These are phyloP conservation scores for Sclerotinia trifoliorum DNA, from an alignment of 2,329 filamentous ascomycete species.

Conservation along the genomic window DNA sequence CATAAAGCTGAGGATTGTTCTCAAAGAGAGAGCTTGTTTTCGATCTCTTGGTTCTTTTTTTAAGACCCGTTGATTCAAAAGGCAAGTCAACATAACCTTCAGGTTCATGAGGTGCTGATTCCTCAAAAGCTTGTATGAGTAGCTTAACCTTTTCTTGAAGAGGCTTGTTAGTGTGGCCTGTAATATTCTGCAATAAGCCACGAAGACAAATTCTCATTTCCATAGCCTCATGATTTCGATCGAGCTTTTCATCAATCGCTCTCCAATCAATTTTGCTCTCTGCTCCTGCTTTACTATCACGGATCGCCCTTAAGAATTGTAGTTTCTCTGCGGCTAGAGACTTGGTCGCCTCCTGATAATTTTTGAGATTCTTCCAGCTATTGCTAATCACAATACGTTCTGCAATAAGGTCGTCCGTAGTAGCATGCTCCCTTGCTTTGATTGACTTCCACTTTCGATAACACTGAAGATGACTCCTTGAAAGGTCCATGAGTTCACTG, in stretches of 20 bases:
- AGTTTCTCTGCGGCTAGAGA: constrained; percentile 49
- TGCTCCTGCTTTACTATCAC: constrained; percentile 42
- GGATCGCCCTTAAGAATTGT: constrained; percentile 46
- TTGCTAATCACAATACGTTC: constrained; percentile 33
- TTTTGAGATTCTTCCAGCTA: constrained; percentile 47
- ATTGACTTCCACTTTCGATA: constrained; percentile 63
- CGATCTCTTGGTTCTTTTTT: background rate
- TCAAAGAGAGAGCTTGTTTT: constrained; percentile 1
- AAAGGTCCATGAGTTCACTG: constrained; percentile 59
- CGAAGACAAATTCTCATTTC: constrained; percentile 36
- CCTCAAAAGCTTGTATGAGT: constrained; percentile 35
- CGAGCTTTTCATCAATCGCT: constrained; percentile 45
- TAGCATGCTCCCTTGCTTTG: constrained; percentile 37
- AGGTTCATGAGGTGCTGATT: constrained; percentile 32
- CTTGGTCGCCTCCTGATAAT: constrained; percentile 44
- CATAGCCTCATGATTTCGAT: constrained; percentile 41
- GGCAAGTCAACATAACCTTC: constrained; percentile 20
- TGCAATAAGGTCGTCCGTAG: constrained; percentile 27
- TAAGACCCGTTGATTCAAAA: constrained; percentile 14
- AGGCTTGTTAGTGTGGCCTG: constrained; percentile 34
- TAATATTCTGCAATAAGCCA: constrained; percentile 34
- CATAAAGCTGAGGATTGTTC: constrained; percentile 5
- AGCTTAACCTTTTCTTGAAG: constrained; percentile 35
- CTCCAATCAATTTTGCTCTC: constrained; percentile 54
- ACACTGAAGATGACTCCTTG: constrained; percentile 66